A percentile compares a stretch with the other conserved stretches of the same genome.
Evolutionary conservation across 2,329 filamentous ascomycete genomes (phyloP).

Genomic region (Elsinoe arachidis): DNA sequence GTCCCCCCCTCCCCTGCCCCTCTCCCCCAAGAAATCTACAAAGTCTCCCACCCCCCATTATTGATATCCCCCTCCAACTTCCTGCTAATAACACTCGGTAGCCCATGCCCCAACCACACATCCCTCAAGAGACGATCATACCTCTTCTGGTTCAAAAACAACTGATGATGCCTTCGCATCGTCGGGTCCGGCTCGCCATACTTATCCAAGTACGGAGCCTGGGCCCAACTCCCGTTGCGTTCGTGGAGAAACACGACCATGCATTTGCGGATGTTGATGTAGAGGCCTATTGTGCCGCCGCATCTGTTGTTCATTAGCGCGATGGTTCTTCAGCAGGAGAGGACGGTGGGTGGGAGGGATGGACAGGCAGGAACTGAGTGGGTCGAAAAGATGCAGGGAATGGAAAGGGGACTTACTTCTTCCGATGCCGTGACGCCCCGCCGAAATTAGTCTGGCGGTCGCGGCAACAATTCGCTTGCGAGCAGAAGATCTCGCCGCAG

Average conservation of each 20-base stretch:
- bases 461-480: conserved; percentile 85
- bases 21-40: conserved; percentile 24
- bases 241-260: conserved; percentile 80
- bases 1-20: background rate
- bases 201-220: conserved; percentile 88
- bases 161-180: conserved; percentile 70
- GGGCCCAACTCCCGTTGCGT: conserved; percentile 70
- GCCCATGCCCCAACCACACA: conserved; percentile 76
- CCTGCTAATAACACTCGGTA: conserved; percentile 81
- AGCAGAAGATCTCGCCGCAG: conserved; percentile 95
- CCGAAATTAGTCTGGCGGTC: conserved; percentile 52
- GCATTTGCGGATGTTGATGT: conserved; percentile 95
- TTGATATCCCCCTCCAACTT: conserved; percentile 94
- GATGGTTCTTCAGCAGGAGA: too few species aligned
- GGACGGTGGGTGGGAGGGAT: too few species aligned
- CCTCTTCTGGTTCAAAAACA: conserved; percentile 86
- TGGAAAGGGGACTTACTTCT: conserved; percentile 54
- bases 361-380: too few species aligned
- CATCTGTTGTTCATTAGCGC: conserved; percentile 38
- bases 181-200: conserved; percentile 95
- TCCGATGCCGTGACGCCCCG: conserved; percentile 84
- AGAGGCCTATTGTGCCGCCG: conserved; percentile 81
- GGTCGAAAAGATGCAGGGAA: background rate
- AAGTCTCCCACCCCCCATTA: conserved; percentile 89
- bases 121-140: conserved; percentile 83